Conservation (phyloP, 2,329 filamentous ascomycete genomes). For the Clarireedia monteithiana region DNA sequence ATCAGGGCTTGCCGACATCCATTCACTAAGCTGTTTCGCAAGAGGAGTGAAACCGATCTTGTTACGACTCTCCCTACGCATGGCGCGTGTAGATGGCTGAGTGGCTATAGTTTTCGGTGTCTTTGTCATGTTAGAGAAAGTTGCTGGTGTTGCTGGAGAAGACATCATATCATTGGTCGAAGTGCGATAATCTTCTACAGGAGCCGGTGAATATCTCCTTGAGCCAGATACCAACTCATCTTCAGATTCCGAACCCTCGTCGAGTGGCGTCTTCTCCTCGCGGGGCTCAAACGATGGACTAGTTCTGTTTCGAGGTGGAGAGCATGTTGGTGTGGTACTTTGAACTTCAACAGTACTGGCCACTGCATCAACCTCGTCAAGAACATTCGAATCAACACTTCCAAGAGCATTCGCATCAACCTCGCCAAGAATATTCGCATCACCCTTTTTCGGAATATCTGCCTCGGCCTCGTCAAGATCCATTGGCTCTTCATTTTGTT, state of each 20-base stretch:
- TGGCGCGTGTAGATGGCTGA: background rate
- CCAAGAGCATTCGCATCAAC: no score
- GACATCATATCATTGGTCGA: conserved; percentile 28
- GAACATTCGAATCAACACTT: no score
- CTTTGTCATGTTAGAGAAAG: conserved; percentile 16
- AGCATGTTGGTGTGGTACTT: conserved; percentile 19
- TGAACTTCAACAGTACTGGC: conserved; percentile 11
- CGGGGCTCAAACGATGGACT: conserved; percentile 35
- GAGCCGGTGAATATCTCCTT: conserved; percentile 23
- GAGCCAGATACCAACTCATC: conserved; percentile 38
- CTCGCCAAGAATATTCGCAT: no score
- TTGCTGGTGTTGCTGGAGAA: conserved; percentile 37
- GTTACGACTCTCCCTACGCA: conserved; percentile 9
- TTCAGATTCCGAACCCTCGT: conserved; percentile 45
- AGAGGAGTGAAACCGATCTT: conserved; percentile 56
- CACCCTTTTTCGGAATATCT: no score
- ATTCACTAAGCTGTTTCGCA: conserved; percentile 51
- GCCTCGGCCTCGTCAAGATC: conserved; percentile 3
- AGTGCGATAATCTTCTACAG: conserved; percentile 21
- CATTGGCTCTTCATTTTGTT: conserved; percentile 11
- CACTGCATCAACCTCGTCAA: background rate
- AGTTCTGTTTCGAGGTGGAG: conserved; percentile 17
- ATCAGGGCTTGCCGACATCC: conserved; percentile 52
- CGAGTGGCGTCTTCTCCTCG: conserved; percentile 39
- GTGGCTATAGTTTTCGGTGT: conserved; percentile 16